These are phyloP conservation scores for Nigrospora osmanthi DNA, from an alignment of 2,329 filamentous ascomycete species.

Conservation along the genomic window DNA sequence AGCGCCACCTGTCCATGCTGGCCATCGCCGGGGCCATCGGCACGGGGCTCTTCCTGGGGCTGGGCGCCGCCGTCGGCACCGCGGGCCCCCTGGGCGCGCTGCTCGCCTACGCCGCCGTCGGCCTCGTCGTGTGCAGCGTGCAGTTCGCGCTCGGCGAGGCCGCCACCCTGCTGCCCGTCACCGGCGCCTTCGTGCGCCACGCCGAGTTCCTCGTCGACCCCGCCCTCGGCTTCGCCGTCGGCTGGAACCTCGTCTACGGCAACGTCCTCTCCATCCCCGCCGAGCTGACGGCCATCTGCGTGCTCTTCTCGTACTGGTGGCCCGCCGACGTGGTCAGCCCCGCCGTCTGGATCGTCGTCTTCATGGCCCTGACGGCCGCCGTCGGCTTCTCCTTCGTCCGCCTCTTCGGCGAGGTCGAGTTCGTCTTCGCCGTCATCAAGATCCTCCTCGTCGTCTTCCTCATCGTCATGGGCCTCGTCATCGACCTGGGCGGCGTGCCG, in stretches of 20 bases:
- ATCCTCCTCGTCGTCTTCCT: conserved; percentile 52
- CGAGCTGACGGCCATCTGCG: conserved; percentile 50
- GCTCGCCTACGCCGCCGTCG: conserved; percentile 63
- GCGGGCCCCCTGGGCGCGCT: conserved; percentile 58
- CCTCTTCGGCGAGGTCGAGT: conserved; percentile 52
- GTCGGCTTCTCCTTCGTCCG: conserved; percentile 46
- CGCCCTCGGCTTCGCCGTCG: conserved; percentile 71
- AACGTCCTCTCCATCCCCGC: conserved; percentile 46
- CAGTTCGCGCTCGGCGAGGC: conserved; percentile 80
- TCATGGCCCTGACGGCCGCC: conserved; percentile 38
- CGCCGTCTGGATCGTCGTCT: conserved; percentile 49
- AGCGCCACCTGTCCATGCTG: conserved; percentile 54
- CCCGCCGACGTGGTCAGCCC: conserved; percentile 45
- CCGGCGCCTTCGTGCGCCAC: conserved; percentile 75
- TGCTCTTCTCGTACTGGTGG: conserved; percentile 47
- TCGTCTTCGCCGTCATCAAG: conserved; percentile 49
- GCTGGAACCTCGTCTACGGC: conserved; percentile 55
- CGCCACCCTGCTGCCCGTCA: conserved; percentile 73
- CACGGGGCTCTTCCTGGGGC: conserved; percentile 68
- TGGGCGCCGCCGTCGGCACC: conserved; percentile 43
- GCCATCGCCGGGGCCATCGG: conserved; percentile 67
- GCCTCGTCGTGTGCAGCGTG: conserved; percentile 68
- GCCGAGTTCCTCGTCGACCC: conserved; percentile 73
- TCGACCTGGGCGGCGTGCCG: conserved; percentile 53
- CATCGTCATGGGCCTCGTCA: conserved; percentile 55